Conservation (phyloP, 148 eudicot species). For the Persicaria maculosa region DNA sequence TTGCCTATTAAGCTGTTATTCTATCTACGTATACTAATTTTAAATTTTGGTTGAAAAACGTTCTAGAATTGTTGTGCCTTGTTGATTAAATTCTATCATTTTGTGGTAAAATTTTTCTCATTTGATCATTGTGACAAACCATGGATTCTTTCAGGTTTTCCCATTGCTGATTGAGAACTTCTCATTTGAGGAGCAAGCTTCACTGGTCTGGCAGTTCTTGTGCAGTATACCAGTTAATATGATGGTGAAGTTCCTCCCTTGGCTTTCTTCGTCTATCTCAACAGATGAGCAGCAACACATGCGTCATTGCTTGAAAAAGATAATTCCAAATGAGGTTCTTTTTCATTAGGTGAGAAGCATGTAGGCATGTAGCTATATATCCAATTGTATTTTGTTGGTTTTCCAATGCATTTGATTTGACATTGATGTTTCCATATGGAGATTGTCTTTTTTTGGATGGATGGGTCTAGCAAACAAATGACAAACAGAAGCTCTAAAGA, state of each 20-base stretch:
- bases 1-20: neutral
- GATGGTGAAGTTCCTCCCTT: constrained; percentile 95
- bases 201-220: constrained; percentile 83
- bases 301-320: constrained; percentile 66
- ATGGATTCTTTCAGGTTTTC: constrained; percentile 53
- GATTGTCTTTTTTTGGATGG: constrained; percentile 94
- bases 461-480: constrained; percentile 41
- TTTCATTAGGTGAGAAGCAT: constrained; percentile 70
- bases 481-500: constrained; percentile 29
- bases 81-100: neutral
- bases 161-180: constrained; percentile 94
- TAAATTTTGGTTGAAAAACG: neutral
- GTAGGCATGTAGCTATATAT: neutral
- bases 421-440: constrained; percentile 20
- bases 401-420: neutral
- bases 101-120: neutral
- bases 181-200: constrained; percentile 92
- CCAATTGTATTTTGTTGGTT: neutral
- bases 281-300: constrained; percentile 74
- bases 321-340: constrained; percentile 82
- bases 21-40: neutral
- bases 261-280: constrained; percentile 92
- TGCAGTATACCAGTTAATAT: constrained; percentile 96
- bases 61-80: neutral
- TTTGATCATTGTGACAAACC: neutral